Evolutionary conservation across 306 rosid species (phyloP).

Genomic region (Cucumis melo): DNA sequence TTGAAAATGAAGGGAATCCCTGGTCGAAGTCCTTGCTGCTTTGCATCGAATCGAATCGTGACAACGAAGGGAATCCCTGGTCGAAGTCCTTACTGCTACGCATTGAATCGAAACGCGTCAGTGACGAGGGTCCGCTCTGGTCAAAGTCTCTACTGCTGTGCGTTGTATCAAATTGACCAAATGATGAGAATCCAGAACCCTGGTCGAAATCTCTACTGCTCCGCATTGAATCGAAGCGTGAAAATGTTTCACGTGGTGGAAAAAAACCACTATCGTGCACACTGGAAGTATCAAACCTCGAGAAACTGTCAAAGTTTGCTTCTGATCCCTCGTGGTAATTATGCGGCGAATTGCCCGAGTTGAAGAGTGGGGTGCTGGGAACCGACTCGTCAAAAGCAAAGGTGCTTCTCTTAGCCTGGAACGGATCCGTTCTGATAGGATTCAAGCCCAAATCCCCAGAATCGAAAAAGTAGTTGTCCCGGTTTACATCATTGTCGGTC

Average conservation of each 20-base stretch:
- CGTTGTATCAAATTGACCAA: neutral
- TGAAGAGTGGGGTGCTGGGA: conserved; percentile 86
- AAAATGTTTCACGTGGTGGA: conserved; percentile 33
- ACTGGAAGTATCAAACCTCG: conserved; percentile 74
- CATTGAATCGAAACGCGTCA: neutral
- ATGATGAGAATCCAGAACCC: conserved; percentile 12
- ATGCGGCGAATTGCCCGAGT: conserved; percentile 49
- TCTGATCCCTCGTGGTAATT: conserved; percentile 49
- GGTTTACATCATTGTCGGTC: conserved; percentile 43
- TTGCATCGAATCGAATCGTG: conserved; percentile 12
- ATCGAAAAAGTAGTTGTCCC: conserved; percentile 54
- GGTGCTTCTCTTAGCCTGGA: conserved; percentile 39
- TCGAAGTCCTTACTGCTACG: conserved; percentile 53
- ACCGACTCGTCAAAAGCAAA: conserved; percentile 86
- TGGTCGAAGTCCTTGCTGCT: conserved; percentile 58
- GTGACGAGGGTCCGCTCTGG: conserved; percentile 15
- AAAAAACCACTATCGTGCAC: conserved; percentile 44
- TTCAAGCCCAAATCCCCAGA: conserved; percentile 71
- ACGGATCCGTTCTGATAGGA: conserved; percentile 65
- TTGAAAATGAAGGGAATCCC: conserved; percentile 6
- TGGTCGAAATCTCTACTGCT: conserved; percentile 63
- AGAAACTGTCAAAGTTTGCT: conserved; percentile 59
- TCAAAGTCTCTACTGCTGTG: conserved; percentile 55
- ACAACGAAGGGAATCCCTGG: conserved; percentile 8
- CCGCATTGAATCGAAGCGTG: conserved; percentile 58